A percentile compares a stretch with the other conserved stretches of the same genome.
Evolutionary conservation across 2,329 filamentous ascomycete genomes (phyloP).

Genomic region (Macrophomina tecta): DNA sequence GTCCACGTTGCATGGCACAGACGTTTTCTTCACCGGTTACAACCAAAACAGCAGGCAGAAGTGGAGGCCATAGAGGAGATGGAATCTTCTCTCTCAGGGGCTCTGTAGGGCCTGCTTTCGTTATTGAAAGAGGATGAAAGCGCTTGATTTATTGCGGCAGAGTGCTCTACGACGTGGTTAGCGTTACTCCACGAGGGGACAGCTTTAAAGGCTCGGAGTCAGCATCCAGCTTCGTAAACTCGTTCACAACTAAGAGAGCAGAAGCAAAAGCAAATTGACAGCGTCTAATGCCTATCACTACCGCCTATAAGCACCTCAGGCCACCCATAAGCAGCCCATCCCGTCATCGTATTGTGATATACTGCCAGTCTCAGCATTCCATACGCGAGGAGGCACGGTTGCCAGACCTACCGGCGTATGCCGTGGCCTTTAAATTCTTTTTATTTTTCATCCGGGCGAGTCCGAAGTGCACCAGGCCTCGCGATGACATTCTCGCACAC

Average conservation of each 20-base stretch:
- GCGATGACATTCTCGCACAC: background rate
- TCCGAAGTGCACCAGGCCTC: background rate
- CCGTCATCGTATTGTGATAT: background rate
- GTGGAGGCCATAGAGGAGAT: background rate
- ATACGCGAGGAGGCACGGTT: slow-evolving; percentile 15
- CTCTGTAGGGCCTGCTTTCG: background rate
- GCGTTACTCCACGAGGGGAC: no score
- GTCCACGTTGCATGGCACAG: slow-evolving; percentile 21
- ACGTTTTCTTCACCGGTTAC: slow-evolving; percentile 8
- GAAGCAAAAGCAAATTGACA: background rate
- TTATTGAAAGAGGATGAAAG: background rate
- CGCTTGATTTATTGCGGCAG: background rate
- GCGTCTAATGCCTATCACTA: background rate
- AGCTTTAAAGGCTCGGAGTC: no score
- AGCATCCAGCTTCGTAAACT: no score
- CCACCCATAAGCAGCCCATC: background rate
- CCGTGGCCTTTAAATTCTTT: background rate
- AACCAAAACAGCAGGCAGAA: background rate
- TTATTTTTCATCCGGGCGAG: background rate
- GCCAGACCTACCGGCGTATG: background rate
- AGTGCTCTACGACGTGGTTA: background rate
- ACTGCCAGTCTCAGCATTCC: background rate
- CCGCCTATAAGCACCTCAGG: slow-evolving; percentile 3
- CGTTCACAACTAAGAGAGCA: background rate
- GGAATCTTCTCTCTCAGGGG: background rate